A percentile compares a stretch with the other conserved stretches of the same genome.
These are phyloP conservation scores for Pilatotrama ljubarskyi DNA, from an alignment of 768 basidiomycete genomes.

Conservation along the genomic window DNA sequence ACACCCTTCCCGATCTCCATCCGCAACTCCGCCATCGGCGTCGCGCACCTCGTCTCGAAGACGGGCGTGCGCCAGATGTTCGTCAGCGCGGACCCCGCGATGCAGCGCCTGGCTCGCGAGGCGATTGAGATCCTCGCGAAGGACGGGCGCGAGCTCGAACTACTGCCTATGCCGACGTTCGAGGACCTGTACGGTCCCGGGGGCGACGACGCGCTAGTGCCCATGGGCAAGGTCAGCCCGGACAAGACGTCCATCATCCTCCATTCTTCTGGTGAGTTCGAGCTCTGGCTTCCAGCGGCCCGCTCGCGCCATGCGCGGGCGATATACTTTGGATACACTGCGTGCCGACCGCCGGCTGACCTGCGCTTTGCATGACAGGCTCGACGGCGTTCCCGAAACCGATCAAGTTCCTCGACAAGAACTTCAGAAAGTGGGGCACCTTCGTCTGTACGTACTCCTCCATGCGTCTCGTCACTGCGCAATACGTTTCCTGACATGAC, in stretches of 20 bases:
- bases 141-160: conserved; percentile 13
- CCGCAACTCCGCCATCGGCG: conserved; percentile 34
- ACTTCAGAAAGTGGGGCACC: conserved; percentile 20
- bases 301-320: conserved; percentile 1
- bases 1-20: conserved; percentile 38
- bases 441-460: conserved; percentile 7
- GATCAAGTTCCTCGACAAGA: conserved; percentile 19
- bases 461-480: neutral
- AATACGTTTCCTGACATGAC: neutral
- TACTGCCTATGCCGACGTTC: conserved; percentile 25
- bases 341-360: neutral
- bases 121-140: conserved; percentile 17
- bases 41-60: conserved; percentile 36
- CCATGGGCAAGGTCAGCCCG: conserved; percentile 14
- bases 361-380: conserved; percentile 1
- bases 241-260: conserved; percentile 9
- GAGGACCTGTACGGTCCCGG: conserved; percentile 23
- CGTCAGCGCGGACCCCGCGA: conserved; percentile 26
- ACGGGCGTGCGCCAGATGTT: conserved; percentile 30
- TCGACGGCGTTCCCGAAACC: conserved; percentile 26
- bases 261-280: conserved; percentile 25
- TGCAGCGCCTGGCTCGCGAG: conserved; percentile 24
- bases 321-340: neutral
- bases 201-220: conserved; percentile 12
- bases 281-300: neutral